Conservation (phyloP, 2,329 filamentous ascomycete genomes). For the Didymella sp. region DNA sequence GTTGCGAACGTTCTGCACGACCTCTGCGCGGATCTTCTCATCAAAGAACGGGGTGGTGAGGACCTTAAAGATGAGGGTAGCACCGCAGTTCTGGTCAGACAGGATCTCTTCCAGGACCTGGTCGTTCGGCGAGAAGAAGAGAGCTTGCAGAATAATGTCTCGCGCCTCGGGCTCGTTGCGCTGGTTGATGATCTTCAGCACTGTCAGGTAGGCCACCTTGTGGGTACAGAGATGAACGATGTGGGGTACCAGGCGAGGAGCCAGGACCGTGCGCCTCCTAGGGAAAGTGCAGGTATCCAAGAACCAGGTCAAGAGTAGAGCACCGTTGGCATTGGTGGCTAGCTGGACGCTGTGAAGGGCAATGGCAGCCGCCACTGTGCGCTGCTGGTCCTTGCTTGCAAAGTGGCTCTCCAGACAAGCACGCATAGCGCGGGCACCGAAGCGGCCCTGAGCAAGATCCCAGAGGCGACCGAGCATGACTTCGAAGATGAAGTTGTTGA, state of each 20-base stretch:
- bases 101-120: slow-evolving; percentile 88
- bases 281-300: slow-evolving; percentile 97
- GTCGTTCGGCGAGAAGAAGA: slow-evolving; percentile 91
- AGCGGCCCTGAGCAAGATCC: slow-evolving; percentile 91
- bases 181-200: slow-evolving; percentile 98
- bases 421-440: slow-evolving; percentile 93
- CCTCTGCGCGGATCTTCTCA: slow-evolving; percentile 83
- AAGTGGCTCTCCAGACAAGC: slow-evolving; percentile 97
- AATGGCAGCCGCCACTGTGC: slow-evolving; percentile 91
- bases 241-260: slow-evolving; percentile 89
- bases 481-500: slow-evolving; percentile 97
- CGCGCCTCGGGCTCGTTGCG: slow-evolving; percentile 91
- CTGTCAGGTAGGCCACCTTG: slow-evolving; percentile 96
- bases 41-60: slow-evolving; percentile 97
- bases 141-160: slow-evolving; percentile 84
- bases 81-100: slow-evolving; percentile 87
- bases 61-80: slow-evolving; percentile 97
- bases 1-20: slow-evolving; percentile 89
- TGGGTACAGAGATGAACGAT: slow-evolving; percentile 96
- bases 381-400: slow-evolving; percentile 91
- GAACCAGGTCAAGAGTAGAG: slow-evolving; percentile 94
- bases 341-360: slow-evolving; percentile 96
- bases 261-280: slow-evolving; percentile 85
- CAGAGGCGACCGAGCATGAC: slow-evolving; percentile 94
- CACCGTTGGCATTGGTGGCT: slow-evolving; percentile 94